A percentile compares a stretch with the other conserved stretches of the same genome.
Evolutionary conservation across 2,329 filamentous ascomycete genomes (phyloP).

Genomic region (Lachnellula arida): DNA sequence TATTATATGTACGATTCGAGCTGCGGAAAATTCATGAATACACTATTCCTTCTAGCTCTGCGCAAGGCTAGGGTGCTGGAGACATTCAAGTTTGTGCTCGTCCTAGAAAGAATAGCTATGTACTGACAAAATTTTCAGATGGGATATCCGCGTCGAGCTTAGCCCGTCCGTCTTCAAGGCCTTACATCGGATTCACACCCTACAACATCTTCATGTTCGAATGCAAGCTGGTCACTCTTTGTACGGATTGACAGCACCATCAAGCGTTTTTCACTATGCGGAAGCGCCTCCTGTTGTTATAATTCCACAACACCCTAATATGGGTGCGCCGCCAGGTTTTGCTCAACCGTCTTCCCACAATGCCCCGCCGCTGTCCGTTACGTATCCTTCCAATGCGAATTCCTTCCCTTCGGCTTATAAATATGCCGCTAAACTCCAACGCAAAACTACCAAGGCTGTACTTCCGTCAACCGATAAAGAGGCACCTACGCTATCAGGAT

Average conservation of each 20-base stretch:
- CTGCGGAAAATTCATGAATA: constrained; percentile 61
- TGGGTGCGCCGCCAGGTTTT: constrained; percentile 2
- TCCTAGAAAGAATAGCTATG: not conserved
- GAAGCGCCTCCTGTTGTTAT: constrained; percentile 4
- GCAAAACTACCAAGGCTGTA: constrained; percentile 7
- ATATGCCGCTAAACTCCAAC: constrained; percentile 5
- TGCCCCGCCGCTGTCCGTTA: not conserved
- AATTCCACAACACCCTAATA: constrained; percentile 2
- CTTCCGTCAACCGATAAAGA: not conserved
- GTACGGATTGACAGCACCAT: constrained; percentile 45
- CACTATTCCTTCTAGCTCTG: constrained; percentile 51
- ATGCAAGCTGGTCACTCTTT: constrained; percentile 54
- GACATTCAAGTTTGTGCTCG: constrained; percentile 45
- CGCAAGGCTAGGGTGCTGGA: constrained; percentile 52
- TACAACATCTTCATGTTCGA: constrained; percentile 52
- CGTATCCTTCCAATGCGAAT: constrained; percentile 4
- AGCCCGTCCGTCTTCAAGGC: constrained; percentile 53
- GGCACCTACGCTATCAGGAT: constrained; percentile 52
- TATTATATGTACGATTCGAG: constrained; percentile 50
- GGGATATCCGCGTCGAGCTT: constrained; percentile 61
- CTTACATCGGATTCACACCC: constrained; percentile 48
- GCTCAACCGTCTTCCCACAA: constrained; percentile 3
- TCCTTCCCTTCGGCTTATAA: constrained; percentile 5
- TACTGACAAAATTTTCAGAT: constrained; percentile 36
- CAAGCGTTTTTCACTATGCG: constrained; percentile 26